These are phyloP conservation scores for Malus sieversii DNA, from an alignment of 306 rosid genomes.

Conservation along the genomic window DNA sequence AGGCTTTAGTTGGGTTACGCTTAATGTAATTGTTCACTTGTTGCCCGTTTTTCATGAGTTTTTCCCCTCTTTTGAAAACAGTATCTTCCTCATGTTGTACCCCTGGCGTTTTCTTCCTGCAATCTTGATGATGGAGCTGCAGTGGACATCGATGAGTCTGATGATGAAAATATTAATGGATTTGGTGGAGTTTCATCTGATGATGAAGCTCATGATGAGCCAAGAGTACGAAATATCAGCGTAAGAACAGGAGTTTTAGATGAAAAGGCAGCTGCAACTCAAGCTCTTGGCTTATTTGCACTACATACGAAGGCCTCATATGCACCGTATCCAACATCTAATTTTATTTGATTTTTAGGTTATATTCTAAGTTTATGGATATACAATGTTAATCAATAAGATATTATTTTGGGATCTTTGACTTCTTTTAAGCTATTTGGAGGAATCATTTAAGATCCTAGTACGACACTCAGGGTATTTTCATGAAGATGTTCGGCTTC, in stretches of 20 bases:
- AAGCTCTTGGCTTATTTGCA: constrained; percentile 96
- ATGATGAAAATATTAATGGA: constrained; percentile 69
- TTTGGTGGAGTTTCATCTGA: constrained; percentile 99
- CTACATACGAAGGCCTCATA: constrained; percentile 68
- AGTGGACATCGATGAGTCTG: constrained; percentile 79
- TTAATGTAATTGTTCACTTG: constrained; percentile 15
- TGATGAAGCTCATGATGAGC: constrained; percentile 95
- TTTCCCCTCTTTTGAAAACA: constrained; percentile 35
- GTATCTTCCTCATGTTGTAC: constrained; percentile 96
- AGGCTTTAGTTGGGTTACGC: constrained; percentile 10
- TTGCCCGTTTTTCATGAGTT: constrained; percentile 18
- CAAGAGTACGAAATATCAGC: constrained; percentile 91
- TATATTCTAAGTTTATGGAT: not conserved
- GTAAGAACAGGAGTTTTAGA: constrained; percentile 96
- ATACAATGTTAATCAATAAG: not conserved
- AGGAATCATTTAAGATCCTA: constrained; percentile 80
- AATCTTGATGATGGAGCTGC: constrained; percentile 99
- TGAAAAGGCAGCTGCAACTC: constrained; percentile 99
- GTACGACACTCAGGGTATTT: constrained; percentile 71
- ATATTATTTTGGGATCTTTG: constrained; percentile 33
- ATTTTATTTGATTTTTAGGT: not conserved
- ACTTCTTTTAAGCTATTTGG: constrained; percentile 70
- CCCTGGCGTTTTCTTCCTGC: constrained; percentile 88
- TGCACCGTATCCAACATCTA: constrained; percentile 73
- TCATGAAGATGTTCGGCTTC: constrained; percentile 99